Evolutionary conservation across 768 basidiomycete genomes (phyloP).

Genomic region (Grammothele lineata): DNA sequence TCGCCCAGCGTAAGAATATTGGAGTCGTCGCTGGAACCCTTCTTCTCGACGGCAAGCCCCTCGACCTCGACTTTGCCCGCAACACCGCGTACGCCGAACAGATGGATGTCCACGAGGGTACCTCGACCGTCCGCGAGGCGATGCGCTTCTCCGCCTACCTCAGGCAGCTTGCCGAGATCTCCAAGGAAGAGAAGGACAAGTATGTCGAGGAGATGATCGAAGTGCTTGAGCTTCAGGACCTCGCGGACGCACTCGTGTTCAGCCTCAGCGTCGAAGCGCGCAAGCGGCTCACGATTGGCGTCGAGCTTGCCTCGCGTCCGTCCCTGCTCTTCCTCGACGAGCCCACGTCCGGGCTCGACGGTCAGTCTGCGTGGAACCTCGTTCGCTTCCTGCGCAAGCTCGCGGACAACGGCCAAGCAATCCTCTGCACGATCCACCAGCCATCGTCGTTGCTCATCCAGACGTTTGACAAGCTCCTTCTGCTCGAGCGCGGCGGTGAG

Average conservation of each 20-base stretch:
- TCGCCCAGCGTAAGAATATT: constrained; percentile 69
- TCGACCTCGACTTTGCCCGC: constrained; percentile 52
- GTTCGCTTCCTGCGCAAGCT: constrained; percentile 80
- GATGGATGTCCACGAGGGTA: constrained; percentile 82
- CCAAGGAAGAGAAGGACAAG: constrained; percentile 68
- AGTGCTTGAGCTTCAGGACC: constrained; percentile 77
- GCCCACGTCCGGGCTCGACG: constrained; percentile 55
- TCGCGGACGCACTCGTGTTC: constrained; percentile 78
- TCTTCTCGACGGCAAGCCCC: constrained; percentile 60
- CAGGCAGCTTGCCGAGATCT: constrained; percentile 65
- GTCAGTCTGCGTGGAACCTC: constrained; percentile 74
- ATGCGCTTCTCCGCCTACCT: constrained; percentile 83
- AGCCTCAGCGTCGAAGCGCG: constrained; percentile 65
- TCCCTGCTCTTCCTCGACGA: constrained; percentile 65
- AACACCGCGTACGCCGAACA: constrained; percentile 86
- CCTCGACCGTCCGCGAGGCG: constrained; percentile 79
- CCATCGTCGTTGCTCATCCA: constrained; percentile 85
- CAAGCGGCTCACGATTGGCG: constrained; percentile 88
- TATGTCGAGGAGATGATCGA: constrained; percentile 85
- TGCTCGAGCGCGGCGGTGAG: constrained; percentile 75
- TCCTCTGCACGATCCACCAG: constrained; percentile 88
- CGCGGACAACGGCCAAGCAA: constrained; percentile 82
- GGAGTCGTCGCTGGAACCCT: constrained; percentile 62
- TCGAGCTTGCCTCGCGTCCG: constrained; percentile 87
- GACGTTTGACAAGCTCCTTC: constrained; percentile 70